Percentiles rank a stretch among this genome's conserved stretches.
Conservation (phyloP, 2,329 filamentous ascomycete species). For the Hymenoscyphus occultus region DNA sequence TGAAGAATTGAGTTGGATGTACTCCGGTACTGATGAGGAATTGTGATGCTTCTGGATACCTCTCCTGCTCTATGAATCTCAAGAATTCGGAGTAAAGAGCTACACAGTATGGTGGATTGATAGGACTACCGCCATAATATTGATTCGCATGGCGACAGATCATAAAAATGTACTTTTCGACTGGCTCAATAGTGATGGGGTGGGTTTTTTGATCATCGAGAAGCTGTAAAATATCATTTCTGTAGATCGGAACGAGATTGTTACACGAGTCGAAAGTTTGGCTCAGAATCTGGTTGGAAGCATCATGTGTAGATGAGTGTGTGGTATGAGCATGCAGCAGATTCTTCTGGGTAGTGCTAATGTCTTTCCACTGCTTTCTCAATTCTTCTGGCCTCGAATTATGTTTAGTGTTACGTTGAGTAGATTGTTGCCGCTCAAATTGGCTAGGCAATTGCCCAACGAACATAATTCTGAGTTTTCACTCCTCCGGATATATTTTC, state of each 20-base stretch:
- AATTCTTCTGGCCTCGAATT: background rate
- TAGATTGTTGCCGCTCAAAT: background rate
- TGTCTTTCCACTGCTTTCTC: slow-evolving; percentile 6
- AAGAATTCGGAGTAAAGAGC: background rate
- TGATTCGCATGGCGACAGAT: slow-evolving; percentile 4
- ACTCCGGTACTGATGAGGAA: background rate
- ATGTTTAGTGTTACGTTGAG: background rate
- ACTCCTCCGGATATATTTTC: background rate
- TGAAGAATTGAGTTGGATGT: background rate
- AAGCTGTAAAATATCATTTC: slow-evolving; percentile 2
- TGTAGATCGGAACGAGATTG: background rate
- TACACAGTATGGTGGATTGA: background rate
- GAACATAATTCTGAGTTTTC: background rate
- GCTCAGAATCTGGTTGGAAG: background rate
- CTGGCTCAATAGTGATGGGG: background rate
- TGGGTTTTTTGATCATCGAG: background rate
- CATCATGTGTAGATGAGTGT: background rate
- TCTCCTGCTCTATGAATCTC: background rate
- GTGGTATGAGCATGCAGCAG: background rate
- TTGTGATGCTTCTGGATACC: background rate
- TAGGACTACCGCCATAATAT: background rate
- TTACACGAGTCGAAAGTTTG: background rate
- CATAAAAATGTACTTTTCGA: slow-evolving; percentile 3
- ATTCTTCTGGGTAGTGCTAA: slow-evolving; percentile 1
- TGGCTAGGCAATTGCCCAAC: background rate